These are phyloP conservation scores for Phytophthora hibernalis DNA, from an alignment of 352 stramenopile genomes.

Conservation along the genomic window DNA sequence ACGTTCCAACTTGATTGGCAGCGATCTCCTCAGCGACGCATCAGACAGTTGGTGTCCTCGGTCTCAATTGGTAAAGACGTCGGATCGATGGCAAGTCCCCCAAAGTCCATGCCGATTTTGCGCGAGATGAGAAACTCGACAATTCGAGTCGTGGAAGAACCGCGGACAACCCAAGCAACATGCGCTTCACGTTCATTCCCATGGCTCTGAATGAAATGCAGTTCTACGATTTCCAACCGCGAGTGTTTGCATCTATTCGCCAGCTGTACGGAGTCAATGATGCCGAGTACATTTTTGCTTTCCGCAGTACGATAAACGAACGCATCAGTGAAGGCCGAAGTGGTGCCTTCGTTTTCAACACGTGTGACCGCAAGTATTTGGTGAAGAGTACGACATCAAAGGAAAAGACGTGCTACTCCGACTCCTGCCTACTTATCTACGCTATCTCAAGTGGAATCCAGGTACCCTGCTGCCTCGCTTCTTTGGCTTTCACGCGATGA, in stretches of 20 bases:
- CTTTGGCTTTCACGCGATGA: slow-evolving; percentile 90
- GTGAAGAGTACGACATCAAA: slow-evolving; percentile 88
- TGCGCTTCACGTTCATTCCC: slow-evolving; percentile 71
- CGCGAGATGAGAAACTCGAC: slow-evolving; percentile 58
- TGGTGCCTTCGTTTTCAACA: slow-evolving; percentile 92
- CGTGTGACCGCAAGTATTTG: slow-evolving; percentile 90
- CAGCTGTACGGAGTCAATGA: slow-evolving; percentile 74
- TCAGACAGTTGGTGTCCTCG: slow-evolving; percentile 56
- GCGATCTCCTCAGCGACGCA: slow-evolving; percentile 62
- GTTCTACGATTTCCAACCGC: slow-evolving; percentile 88
- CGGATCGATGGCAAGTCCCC: slow-evolving; percentile 41
- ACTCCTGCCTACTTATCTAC: slow-evolving; percentile 85
- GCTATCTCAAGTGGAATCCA: slow-evolving; percentile 91
- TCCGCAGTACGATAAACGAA: slow-evolving; percentile 88
- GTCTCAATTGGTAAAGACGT: slow-evolving; percentile 42
- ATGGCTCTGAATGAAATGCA: slow-evolving; percentile 85
- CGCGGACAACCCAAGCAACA: slow-evolving; percentile 47
- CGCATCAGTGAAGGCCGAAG: slow-evolving; percentile 89
- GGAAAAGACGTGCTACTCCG: slow-evolving; percentile 77
- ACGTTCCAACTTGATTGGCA: slow-evolving; percentile 87
- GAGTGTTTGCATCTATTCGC: slow-evolving; percentile 82
- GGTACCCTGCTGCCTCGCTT: slow-evolving; percentile 89
- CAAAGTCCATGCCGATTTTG: slow-evolving; percentile 36
- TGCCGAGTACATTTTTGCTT: slow-evolving; percentile 80
- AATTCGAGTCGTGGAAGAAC: slow-evolving; percentile 69